These are phyloP conservation scores for Coemansia sp. DNA, from an alignment of 192 early-diverging fungal species.

Conservation along the genomic window DNA sequence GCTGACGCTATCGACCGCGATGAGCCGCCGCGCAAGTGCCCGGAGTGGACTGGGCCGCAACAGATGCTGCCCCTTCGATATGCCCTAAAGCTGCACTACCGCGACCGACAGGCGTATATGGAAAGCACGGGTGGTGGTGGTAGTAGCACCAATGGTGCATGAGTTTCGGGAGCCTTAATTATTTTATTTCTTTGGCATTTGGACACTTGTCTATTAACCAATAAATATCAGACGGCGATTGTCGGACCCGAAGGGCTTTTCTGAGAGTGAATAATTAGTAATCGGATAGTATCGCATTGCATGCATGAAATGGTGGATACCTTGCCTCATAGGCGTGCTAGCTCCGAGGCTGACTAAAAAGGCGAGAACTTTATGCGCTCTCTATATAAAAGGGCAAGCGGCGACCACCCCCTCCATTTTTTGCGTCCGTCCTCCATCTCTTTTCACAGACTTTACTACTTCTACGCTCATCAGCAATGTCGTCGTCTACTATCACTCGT, in stretches of 20 bases:
- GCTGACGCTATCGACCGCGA: constrained; percentile 1
- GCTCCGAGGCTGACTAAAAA: no score
- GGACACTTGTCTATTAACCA: no score
- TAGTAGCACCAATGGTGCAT: not conserved
- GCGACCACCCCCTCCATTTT: not conserved
- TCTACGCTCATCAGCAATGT: not conserved
- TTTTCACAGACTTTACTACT: not conserved
- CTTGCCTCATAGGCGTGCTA: no score
- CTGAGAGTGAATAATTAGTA: no score
- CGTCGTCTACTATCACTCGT: constrained; percentile 16
- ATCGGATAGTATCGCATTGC: no score
- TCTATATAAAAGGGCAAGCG: no score
- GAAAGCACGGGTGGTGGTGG: not conserved
- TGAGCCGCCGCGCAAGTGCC: not conserved
- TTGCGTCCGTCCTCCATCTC: not conserved
- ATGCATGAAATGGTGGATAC: no score
- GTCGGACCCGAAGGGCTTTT: no score
- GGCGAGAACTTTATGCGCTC: no score
- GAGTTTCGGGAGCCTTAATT: not conserved
- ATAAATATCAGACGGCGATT: no score
- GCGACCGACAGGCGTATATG: constrained; percentile 4
- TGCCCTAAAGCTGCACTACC: constrained; percentile 49
- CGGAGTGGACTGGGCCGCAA: constrained; percentile 46
- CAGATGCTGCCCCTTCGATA: constrained; percentile 47
- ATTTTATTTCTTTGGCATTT: no score